Conservation (phyloP, 2,329 filamentous ascomycete genomes). For the Zarea fungicola region DNA sequence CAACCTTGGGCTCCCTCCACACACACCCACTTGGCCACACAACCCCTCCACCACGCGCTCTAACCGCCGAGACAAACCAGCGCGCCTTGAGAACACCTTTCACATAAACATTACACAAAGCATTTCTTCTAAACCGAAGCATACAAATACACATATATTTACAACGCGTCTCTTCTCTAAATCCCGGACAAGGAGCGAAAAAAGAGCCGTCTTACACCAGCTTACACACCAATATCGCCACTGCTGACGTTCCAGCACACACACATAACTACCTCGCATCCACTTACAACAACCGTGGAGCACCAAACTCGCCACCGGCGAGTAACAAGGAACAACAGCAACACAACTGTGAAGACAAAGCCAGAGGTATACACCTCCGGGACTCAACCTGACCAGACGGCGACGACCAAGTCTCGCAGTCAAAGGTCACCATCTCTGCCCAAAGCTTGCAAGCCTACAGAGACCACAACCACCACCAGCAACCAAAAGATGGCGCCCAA, state of each 20-base stretch:
- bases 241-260: neutral
- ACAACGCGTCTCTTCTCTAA: too few relatives aligned
- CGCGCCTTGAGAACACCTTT: too few relatives aligned
- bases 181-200: too few relatives aligned
- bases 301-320: conserved; percentile 9
- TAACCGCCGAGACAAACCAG: conserved; percentile 6
- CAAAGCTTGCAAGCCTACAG: too few relatives aligned
- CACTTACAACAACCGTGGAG: conserved; percentile 12
- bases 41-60: neutral
- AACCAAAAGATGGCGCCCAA: conserved; percentile 7
- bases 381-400: neutral
- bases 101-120: conserved; percentile 2
- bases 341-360: neutral
- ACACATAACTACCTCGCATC: conserved; percentile 1
- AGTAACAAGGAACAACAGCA: neutral
- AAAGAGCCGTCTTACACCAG: neutral
- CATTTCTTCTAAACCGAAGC: too few relatives aligned
- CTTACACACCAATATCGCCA: neutral
- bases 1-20: neutral
- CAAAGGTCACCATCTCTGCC: neutral
- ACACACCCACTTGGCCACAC: neutral
- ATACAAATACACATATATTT: too few relatives aligned
- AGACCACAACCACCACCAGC: neutral
- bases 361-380: neutral
- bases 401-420: neutral